Conservation (phyloP, 2,329 filamentous ascomycete species). For the Sporothrix curviconia region DNA sequence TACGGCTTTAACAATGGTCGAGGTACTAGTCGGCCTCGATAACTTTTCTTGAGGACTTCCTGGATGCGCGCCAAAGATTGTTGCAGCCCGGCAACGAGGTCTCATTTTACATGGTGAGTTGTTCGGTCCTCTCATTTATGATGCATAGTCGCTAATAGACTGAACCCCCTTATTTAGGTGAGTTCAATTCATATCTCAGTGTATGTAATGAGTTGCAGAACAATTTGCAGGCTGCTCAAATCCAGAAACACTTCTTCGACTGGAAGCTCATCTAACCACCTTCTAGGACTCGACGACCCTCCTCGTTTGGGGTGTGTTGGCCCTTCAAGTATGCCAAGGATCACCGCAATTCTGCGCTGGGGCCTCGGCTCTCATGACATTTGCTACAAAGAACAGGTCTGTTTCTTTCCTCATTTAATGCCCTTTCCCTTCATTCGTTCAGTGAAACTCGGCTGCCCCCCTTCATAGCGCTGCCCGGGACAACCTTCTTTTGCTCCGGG, state of each 20-base stretch:
- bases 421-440: background rate
- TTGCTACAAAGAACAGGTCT: constrained; percentile 81
- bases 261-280: background rate
- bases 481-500: constrained; percentile 81
- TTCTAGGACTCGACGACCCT: constrained; percentile 86
- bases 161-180: too few species aligned
- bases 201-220: constrained; percentile 49
- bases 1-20: constrained; percentile 65
- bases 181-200: constrained; percentile 86
- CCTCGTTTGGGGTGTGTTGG: constrained; percentile 85
- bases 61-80: constrained; percentile 68
- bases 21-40: constrained; percentile 71
- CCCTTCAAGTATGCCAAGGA: constrained; percentile 67
- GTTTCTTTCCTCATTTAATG: constrained; percentile 19
- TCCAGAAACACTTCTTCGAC: background rate
- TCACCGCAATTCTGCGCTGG: constrained; percentile 75
- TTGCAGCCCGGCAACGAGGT: constrained; percentile 61
- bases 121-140: too few species aligned
- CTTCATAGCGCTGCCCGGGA: too few species aligned
- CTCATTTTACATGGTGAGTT: constrained; percentile 67
- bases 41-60: constrained; percentile 64
- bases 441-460: too few species aligned
- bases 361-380: constrained; percentile 90
- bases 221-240: background rate
- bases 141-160: too few species aligned